Percentiles rank a stretch among this genome's conserved stretches.
These are phyloP conservation scores for Tuber borchii DNA, from an alignment of 495 filamentous ascomycete genomes.

Conservation along the genomic window DNA sequence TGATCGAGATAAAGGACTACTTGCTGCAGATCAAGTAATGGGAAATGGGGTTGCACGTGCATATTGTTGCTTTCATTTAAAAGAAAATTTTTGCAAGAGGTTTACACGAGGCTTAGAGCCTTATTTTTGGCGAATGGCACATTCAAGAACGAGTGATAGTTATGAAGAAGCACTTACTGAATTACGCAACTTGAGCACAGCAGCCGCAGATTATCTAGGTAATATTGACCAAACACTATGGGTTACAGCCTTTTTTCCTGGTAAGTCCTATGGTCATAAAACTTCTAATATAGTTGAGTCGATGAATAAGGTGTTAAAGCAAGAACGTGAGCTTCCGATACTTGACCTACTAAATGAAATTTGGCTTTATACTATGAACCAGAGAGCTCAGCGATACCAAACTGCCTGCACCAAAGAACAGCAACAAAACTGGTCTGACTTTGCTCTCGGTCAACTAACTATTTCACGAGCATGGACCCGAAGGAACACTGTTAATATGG, in stretches of 20 bases:
- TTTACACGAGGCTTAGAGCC: not conserved
- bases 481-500: not conserved
- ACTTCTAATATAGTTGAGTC: slow-evolving; percentile 15
- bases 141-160: not conserved
- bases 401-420: slow-evolving; percentile 3
- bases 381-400: slow-evolving; percentile 2
- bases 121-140: slow-evolving; percentile 10
- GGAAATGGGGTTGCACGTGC: not conserved
- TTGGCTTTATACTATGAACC: slow-evolving; percentile 6
- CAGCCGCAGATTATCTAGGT: not conserved
- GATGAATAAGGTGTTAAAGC: slow-evolving; percentile 1
- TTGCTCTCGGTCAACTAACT: slow-evolving; percentile 6
- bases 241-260: slow-evolving; percentile 9
- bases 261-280: slow-evolving; percentile 9
- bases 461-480: not conserved
- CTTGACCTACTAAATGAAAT: slow-evolving; percentile 6
- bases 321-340: slow-evolving; percentile 1
- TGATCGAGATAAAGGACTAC: slow-evolving; percentile 8
- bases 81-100: not conserved
- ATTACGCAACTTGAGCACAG: not conserved
- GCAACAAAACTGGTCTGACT: not conserved
- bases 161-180: not conserved
- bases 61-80: slow-evolving; percentile 16
- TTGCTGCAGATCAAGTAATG: slow-evolving; percentile 7
- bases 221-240: slow-evolving; percentile 8